Evolutionary conservation across 2,329 filamentous ascomycete species (phyloP), one percentile per base, ranked within the genome.

Genomic region (Elsinoe fawcettii): DNA sequence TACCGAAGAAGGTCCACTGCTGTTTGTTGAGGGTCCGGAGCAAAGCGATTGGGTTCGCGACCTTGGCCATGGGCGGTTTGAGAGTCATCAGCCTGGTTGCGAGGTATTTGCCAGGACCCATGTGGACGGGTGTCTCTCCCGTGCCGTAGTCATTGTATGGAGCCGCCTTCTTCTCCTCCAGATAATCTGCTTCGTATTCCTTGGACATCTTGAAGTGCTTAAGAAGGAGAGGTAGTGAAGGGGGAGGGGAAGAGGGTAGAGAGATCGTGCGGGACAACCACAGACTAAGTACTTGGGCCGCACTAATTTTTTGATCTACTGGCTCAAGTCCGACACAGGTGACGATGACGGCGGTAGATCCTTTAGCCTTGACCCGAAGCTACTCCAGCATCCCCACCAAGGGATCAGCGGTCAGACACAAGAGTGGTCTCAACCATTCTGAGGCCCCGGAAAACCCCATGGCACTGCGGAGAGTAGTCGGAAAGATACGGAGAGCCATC

Each of bases 1-100:
- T 37, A 8, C 71, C 63, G 66, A 80, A 81, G 66, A 80, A 80
- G n/a, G 80, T 70, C 79, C 79, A 81, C 70, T 81, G 77, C 43
- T 80, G 75, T 16, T 64, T 64, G 57, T 78, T 80, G 9, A 81
- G 70, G 37, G 79, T 64, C 16, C 68, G 63, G 16, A 81, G 66
- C 0, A 78, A 69, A 7, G 69, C 68, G 60, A 80, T 73, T 0
- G 79, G 79, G 55, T 81, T 81, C 1, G 71, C 59, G 20, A 67
- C 75, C 16, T 72, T 72, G 56, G 75, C 73, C 74, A 80, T 80
- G 0, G 79, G 76, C n/a, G 80, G 81, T 62, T 77, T 77, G 49
- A 83, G 70, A 0, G 79, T 76, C 0, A 77, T 70, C 16, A 83
- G 57, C 16, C 81, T 75, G 5, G 80, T 82, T 1, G 73, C 71